Percentiles rank a stretch among this genome's conserved stretches.
Evolutionary conservation across 768 basidiomycete species (phyloP).

Genomic region (Cyathus striatus): DNA sequence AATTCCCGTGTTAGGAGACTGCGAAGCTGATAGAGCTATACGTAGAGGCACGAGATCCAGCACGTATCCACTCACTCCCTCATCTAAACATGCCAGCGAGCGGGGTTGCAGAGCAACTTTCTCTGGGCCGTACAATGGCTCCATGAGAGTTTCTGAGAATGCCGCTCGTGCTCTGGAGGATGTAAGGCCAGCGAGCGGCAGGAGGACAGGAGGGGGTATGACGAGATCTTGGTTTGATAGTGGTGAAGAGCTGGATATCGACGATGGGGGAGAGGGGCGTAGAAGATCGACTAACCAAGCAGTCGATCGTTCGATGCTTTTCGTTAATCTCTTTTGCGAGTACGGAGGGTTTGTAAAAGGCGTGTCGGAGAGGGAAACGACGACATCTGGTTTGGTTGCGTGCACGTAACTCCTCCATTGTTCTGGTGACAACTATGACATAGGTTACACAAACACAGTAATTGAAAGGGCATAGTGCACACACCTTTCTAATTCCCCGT

Average conservation of each 20-base stretch:
- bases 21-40: slow-evolving; percentile 19
- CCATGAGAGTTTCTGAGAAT: slow-evolving; percentile 55
- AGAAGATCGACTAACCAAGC: slow-evolving; percentile 62
- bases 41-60: slow-evolving; percentile 59
- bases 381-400: slow-evolving; percentile 61
- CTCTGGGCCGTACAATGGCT: slow-evolving; percentile 52
- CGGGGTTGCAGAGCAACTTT: slow-evolving; percentile 44
- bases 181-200: slow-evolving; percentile 65
- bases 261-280: slow-evolving; percentile 13
- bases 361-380: slow-evolving; percentile 66
- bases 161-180: slow-evolving; percentile 52
- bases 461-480: slow-evolving; percentile 5
- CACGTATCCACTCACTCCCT: slow-evolving; percentile 64
- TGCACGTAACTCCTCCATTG: slow-evolving; percentile 52
- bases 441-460: neutral
- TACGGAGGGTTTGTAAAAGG: slow-evolving; percentile 61
- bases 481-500: slow-evolving; percentile 69
- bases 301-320: slow-evolving; percentile 65
- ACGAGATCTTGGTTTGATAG: slow-evolving; percentile 1
- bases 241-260: neutral
- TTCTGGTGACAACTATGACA: slow-evolving; percentile 41
- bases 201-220: slow-evolving; percentile 46
- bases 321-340: slow-evolving; percentile 75
- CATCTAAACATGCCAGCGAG: slow-evolving; percentile 56
- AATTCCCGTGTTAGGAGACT: slow-evolving; percentile 11